Percentiles rank a stretch among this genome's conserved stretches.
These are phyloP conservation scores for Eucalyptus polybractea DNA, from an alignment of 345 rosid genomes.

Conservation along the genomic window DNA sequence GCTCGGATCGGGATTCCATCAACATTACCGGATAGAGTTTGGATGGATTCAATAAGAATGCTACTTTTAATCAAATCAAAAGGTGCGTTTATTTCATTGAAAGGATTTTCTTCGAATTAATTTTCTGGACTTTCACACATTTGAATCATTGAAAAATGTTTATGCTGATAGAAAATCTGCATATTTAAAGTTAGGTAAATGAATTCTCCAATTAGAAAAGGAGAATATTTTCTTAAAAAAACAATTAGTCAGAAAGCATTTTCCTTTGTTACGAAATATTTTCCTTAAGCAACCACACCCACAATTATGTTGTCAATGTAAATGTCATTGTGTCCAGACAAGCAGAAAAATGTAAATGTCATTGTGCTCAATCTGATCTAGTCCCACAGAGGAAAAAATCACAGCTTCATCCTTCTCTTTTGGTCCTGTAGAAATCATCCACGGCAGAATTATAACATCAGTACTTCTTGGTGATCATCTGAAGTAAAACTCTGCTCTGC, in stretches of 20 bases:
- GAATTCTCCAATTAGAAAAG: not conserved
- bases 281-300: not conserved
- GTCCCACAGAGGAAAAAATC: not conserved
- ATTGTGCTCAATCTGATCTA: not conserved
- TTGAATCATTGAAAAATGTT: accelerated
- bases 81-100: not conserved
- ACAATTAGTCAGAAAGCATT: not conserved
- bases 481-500: not conserved
- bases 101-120: accelerated
- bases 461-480: not conserved
- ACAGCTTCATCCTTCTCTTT: not conserved
- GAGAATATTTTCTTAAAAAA: not conserved
- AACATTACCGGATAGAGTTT: not conserved
- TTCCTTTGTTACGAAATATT: not conserved
- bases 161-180: accelerated
- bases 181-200: not conserved
- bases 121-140: not conserved
- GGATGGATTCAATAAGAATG: not conserved
- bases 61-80: not conserved
- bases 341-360: not conserved
- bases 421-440: not conserved
- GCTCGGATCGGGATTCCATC: not conserved
- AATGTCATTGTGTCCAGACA: accelerated
- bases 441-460: not conserved
- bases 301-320: not conserved